Evolutionary conservation across 257 asterid species (phyloP), one percentile per base, ranked within the genome.

Genomic region (Galeopsis tetrahit): DNA sequence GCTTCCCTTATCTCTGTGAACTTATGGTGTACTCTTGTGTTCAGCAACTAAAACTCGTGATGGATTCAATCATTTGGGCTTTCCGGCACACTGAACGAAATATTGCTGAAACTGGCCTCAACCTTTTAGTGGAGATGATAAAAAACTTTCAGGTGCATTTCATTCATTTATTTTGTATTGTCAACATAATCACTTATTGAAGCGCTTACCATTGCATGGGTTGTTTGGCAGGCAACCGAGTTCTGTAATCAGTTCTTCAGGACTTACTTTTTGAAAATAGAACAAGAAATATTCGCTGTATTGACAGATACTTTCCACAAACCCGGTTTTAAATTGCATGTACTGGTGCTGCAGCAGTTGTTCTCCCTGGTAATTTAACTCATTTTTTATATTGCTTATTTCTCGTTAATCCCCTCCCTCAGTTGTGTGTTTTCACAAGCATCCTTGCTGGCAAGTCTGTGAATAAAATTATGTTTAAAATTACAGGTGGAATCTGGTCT

Each of bases 1-100:
- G 36, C 56, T 63, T 11, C 49, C 28, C 8, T 21, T 43, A 40
- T 39, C 60, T 42, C 46, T 74, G 28, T 52, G 53, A n/a, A 14
- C 42, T 65, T 58, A 3, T 64, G 62, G n/a, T 75, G 35, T 28
- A 70, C 74, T 39, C 62, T 58, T 38, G 39, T 43, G 21, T 31
- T 14, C 96, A 95, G 98, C 98, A 95, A 90, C 84, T 95, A 70
- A 95, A 90, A 84, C 97, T 92, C 72, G 96, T 95, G 35, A 88
- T 90, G 96, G 99, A 95, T 84, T 95, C 99, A 63, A 95, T 95
- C 60, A 88, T 95, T 66, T 95, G 99, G 99, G 98, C 98, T 64
- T 92, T 95, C 89, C 97, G 99, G 67, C 99, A 95, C 78, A 95
- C 98, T 32, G 99, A 95, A 71, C 85, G 99, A 72, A 95, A 95